Evolutionary conservation across 148 eudicot species (phyloP).

Genomic region (Chenopodium formosanum): DNA sequence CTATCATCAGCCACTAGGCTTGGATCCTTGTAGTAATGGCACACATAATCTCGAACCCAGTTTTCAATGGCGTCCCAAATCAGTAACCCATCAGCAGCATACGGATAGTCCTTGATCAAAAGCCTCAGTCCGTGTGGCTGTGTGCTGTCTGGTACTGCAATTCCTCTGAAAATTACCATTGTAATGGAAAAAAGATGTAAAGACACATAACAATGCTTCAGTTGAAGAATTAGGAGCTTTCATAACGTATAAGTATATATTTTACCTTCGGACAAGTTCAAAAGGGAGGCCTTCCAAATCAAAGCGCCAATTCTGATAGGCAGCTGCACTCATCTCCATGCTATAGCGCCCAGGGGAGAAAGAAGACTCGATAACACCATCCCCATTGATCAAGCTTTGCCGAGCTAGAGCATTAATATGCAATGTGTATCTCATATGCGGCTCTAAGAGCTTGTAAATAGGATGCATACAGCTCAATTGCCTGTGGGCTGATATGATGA

Average conservation of each 20-base stretch:
- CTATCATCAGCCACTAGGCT: conserved; percentile 48
- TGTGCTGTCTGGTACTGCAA: conserved; percentile 79
- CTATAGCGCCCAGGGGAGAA: conserved; percentile 90
- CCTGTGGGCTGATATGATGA: conserved; percentile 85
- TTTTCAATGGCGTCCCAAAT: conserved; percentile 76
- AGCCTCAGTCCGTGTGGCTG: conserved; percentile 82
- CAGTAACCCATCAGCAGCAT: conserved; percentile 85
- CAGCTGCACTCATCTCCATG: conserved; percentile 96
- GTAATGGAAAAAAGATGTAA: neutral
- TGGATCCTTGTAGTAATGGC: conserved; percentile 67
- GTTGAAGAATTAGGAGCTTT: neutral
- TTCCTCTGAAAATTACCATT: conserved; percentile 51
- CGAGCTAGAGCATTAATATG: conserved; percentile 81
- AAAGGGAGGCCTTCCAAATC: conserved; percentile 84
- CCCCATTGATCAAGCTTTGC: conserved; percentile 65
- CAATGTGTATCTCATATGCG: conserved; percentile 92
- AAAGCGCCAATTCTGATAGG: conserved; percentile 86
- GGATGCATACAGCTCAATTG: conserved; percentile 90
- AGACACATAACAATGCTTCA: neutral
- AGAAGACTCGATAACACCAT: conserved; percentile 78
- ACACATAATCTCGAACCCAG: conserved; percentile 73
- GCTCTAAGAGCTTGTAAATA: conserved; percentile 85
- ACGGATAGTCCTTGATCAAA: conserved; percentile 80
- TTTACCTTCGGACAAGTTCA: conserved; percentile 78
- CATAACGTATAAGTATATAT: neutral